Base-by-base conservation (phyloP, 75 land plant species). In the Larix kaempferi region DNA sequence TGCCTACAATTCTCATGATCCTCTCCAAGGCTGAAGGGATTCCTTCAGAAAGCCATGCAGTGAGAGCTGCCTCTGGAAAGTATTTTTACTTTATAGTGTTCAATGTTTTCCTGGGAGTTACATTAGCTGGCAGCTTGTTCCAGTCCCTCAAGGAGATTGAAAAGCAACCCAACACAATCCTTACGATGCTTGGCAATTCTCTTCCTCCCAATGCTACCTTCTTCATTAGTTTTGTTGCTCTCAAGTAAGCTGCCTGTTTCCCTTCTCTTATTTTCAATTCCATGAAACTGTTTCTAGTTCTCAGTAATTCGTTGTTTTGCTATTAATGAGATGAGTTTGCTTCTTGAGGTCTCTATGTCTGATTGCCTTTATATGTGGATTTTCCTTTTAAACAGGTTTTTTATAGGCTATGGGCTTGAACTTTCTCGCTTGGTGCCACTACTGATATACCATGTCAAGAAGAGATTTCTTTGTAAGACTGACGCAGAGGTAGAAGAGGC, bases 91-190 rank as follows among this genome's bases (percentile, higher is more conserved):
- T 96, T 59, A 77, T 82, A 3, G 84, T 94, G 41, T 85, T 96
- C 74, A 96, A 96, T 80, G 91, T 96, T 11, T 96, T 96, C 57
- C 74, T 96, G 77, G 99, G 99, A 17, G 91, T 96, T 29, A 96
- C 98, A 26, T 27, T 96, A 5, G 86, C 86, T 21, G 88, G 89
- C 13, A 84, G 95, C 26, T 79, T 96, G 73, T 86, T 92, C 56
- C 33, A 41, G 55, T 80, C 94, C 3, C 58, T 96, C 41, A 89
- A 92, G 77, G 39, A 52, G 23, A 76, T 93, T 41, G 49, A 75
- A 64, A 84, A 96, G 17, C 35, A 86, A 23, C 90, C 94, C 16
- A 76, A 73, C 19, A 29, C 55, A 16, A 63, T 87, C 21, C 71
- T 92, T 44, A 8, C 12, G 13, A 72, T 90, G 67, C 88, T 96